phyloP scores from a whole-genome alignment of 768 basidiomycete genomes.

The Mycena maculata region DNA sequence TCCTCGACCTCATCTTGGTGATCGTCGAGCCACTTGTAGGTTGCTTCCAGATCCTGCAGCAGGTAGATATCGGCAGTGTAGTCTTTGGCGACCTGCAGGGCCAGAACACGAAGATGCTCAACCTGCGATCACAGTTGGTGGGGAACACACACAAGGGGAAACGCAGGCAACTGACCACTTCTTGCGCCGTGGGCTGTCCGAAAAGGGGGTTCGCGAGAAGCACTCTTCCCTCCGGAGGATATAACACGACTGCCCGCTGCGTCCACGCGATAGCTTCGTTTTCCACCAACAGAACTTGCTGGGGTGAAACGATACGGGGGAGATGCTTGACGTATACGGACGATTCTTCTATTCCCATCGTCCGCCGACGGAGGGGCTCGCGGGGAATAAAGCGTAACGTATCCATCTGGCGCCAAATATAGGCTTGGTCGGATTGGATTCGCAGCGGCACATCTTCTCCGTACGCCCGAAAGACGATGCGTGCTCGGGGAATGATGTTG shows the following conservation, averaged over 20 bases:
- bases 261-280: conserved; percentile 61
- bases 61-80: conserved; percentile 43
- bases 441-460: conserved; percentile 48
- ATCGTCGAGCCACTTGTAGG: conserved; percentile 57
- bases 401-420: conserved; percentile 48
- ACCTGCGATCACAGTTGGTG: conserved; percentile 43
- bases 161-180: conserved; percentile 53
- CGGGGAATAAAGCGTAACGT: conserved; percentile 56
- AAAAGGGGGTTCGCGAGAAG: conserved; percentile 49
- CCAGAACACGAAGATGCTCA: conserved; percentile 52
- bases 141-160: neutral
- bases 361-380: conserved; percentile 33
- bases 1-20: conserved; percentile 38
- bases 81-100: conserved; percentile 40
- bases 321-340: conserved; percentile 41
- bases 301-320: conserved; percentile 51
- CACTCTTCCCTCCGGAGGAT: conserved; percentile 45
- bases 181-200: conserved; percentile 51
- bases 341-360: conserved; percentile 35
- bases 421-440: conserved; percentile 23
- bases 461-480: conserved; percentile 48
- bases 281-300: conserved; percentile 49
- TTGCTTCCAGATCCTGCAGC: conserved; percentile 51
- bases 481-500: conserved; percentile 41
- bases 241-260: conserved; percentile 52